Evolutionary conservation across 1,284 basidiomycete species (phyloP), one percentile per base, ranked within the genome.

Genomic region (Puccinia novopanici): DNA sequence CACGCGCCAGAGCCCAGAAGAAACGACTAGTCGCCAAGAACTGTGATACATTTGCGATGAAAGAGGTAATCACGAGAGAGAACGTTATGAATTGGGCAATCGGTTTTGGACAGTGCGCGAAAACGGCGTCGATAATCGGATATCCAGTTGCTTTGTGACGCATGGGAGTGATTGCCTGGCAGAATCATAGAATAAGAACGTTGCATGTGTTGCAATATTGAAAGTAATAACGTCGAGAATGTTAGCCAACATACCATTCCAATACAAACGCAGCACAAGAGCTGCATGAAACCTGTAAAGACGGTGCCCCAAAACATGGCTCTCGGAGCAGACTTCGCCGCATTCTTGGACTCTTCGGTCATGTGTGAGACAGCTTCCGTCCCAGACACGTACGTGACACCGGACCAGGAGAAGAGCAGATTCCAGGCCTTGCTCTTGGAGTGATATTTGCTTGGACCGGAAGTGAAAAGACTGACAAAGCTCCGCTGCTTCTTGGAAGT

Each of bases 1-100:
- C 78, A 74, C 78, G 78, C 50, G 78, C 78, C 61, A 80, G 50
- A 10, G 78, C 78, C 78, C 78, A 80, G 34, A 68, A 54, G 45
- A 80, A 80, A n/a, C 78, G 55, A 48, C 59, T 73, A n/a, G 78
- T 71, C 3, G 48, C 70, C 4, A 80, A 37, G 55, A 80, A 50
- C 37, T 80, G 78, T n/a, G 78, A 30, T n/a, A 74, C 30, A n/a
- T 68, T 72, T 19, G 68, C 54, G 22, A 65, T 22, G 48, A 80
- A 73, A 19, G 57, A 37, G n/a, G 45, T 50, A 17, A 73, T n/a
- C 22, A 73, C 19, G 5, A 80, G n/a, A 24, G 67, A 50, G 42
- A 63, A 30, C 19, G 50, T 24, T 24, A 80, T 50, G 55, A 73
- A 80, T n/a, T 71, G 67, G 30, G 77, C 77, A 24, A 52, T 68